Percentiles rank a stretch among this genome's conserved stretches.
Evolutionary conservation across 257 asterid genomes (phyloP).

Genomic region (Eucommia ulmoides): DNA sequence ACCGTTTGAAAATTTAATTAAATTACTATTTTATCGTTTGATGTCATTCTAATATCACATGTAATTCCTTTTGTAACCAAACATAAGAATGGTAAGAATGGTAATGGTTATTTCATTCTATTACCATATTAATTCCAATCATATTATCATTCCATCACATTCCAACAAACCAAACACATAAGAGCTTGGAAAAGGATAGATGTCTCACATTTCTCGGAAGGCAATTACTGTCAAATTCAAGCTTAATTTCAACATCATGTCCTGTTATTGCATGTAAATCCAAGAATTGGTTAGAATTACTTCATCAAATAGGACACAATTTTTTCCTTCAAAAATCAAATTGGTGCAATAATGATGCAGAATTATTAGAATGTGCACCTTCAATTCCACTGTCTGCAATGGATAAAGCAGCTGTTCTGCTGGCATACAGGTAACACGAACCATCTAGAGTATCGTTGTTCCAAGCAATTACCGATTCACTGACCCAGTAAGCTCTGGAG

Average conservation of each 20-base stretch:
- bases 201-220: slow-evolving; percentile 58
- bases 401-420: slow-evolving; percentile 52
- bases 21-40: no score
- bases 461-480: slow-evolving; percentile 65
- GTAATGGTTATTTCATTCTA: background rate
- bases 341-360: no score
- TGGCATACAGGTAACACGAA: slow-evolving; percentile 58
- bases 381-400: slow-evolving; percentile 39
- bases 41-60: no score
- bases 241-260: slow-evolving; percentile 46
- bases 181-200: slow-evolving; percentile 2
- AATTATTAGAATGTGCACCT: slow-evolving; percentile 40
- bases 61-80: no score
- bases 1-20: no score
- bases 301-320: slow-evolving; percentile 2
- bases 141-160: background rate
- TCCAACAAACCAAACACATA: background rate
- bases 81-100: background rate
- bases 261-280: slow-evolving; percentile 32
- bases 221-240: slow-evolving; percentile 27
- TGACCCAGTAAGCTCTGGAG: slow-evolving; percentile 84
- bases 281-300: background rate
- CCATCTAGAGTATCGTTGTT: slow-evolving; percentile 50
- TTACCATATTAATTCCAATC: no score
- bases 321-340: slow-evolving; percentile 6